A percentile compares a stretch with the other conserved stretches of the same genome.
Conservation (phyloP, 169 alveolate species). For the Fabrea salina region DNA sequence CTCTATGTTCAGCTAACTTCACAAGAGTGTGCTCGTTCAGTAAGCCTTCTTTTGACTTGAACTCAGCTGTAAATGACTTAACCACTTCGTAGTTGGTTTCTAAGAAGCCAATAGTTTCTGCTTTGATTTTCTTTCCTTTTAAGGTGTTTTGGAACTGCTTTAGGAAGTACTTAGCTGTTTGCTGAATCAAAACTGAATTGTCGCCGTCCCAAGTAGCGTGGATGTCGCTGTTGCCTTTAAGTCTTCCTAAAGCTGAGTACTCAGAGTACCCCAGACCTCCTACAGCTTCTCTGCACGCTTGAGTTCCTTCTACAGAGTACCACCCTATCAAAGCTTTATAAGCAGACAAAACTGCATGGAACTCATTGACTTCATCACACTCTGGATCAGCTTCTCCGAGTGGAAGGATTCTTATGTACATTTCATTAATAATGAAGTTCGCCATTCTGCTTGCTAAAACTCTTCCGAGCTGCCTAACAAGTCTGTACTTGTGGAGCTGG, state of each 20-base stretch:
- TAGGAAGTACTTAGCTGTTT: constrained; percentile 6
- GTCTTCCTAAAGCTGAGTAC: constrained; percentile 11
- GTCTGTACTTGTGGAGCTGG: neutral
- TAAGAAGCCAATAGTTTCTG: neutral
- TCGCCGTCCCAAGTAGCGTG: constrained; percentile 65
- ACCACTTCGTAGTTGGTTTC: neutral
- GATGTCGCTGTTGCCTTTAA: constrained; percentile 21
- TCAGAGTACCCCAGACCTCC: constrained; percentile 53
- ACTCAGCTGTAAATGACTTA: neutral
- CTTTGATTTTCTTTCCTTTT: neutral
- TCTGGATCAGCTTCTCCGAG: neutral
- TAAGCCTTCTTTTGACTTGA: neutral
- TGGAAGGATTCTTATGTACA: neutral
- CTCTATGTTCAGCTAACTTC: neutral
- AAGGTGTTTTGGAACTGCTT: neutral
- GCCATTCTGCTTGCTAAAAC: neutral
- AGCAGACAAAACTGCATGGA: neutral
- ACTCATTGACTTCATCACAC: neutral
- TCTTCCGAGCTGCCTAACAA: neutral
- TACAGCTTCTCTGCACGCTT: constrained; percentile 34
- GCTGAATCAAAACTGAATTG: constrained; percentile 40
- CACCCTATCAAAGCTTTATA: constrained; percentile 33
- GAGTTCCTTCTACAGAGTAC: neutral
- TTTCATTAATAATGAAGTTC: neutral
- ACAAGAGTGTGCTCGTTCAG: neutral